phyloP scores from a whole-genome alignment of 805 yeast species.

The Candida railenensis region DNA sequence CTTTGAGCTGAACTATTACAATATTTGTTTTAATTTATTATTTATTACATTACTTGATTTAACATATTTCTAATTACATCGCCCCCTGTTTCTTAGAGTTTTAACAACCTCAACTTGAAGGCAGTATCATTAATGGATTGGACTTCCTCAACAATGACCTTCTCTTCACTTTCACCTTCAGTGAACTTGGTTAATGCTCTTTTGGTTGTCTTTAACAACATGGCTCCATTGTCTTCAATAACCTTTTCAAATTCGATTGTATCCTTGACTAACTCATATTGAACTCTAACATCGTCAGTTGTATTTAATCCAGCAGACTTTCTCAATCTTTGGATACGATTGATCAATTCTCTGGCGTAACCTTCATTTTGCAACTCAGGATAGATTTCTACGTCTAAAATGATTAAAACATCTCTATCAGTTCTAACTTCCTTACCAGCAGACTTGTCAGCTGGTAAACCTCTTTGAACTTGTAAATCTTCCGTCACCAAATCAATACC shows the following conservation, averaged over 20 bases:
- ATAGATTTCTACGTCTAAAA: constrained; percentile 83
- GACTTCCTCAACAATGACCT: constrained; percentile 82
- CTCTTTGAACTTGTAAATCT: constrained; percentile 88
- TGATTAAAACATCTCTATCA: constrained; percentile 84
- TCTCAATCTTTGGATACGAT: constrained; percentile 96
- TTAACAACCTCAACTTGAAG: constrained; percentile 75
- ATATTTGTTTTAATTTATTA: background rate
- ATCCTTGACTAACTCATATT: constrained; percentile 67
- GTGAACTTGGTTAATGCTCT: constrained; percentile 51
- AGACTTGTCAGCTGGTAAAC: constrained; percentile 67
- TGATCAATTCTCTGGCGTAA: constrained; percentile 91
- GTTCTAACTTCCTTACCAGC: constrained; percentile 85
- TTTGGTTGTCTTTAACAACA: constrained; percentile 78
- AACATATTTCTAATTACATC: background rate
- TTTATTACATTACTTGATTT: background rate
- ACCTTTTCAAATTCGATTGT: constrained; percentile 63
- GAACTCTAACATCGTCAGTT: constrained; percentile 91
- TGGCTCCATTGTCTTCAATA: constrained; percentile 60
- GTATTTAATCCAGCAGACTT: constrained; percentile 94
- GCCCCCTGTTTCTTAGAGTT: constrained; percentile 33
- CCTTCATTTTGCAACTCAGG: constrained; percentile 92
- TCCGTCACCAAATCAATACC: constrained; percentile 86
- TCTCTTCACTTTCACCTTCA: constrained; percentile 32
- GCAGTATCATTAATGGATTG: constrained; percentile 73
- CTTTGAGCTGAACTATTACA: no score